Percentiles rank a stretch among this genome's conserved stretches.
Conservation (phyloP, 495 filamentous ascomycete genomes). For the Pseudevernia furfuracea region DNA sequence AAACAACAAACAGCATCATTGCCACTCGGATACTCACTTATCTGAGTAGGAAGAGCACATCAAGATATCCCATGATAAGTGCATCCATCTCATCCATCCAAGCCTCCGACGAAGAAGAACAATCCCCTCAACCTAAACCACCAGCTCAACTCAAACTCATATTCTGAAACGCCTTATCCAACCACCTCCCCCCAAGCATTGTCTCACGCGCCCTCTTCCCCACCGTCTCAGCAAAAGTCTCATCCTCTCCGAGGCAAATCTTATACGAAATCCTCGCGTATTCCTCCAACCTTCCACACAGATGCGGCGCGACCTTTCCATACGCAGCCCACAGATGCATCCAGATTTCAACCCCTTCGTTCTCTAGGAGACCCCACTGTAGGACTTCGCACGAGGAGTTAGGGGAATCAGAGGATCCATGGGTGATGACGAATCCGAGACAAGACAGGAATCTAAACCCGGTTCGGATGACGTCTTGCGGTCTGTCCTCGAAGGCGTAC, state of each 20-base stretch:
- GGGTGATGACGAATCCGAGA: conserved; percentile 37
- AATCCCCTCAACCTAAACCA: too few relatives aligned
- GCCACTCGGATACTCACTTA: too few relatives aligned
- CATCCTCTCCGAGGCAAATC: conserved; percentile 38
- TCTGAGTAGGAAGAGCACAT: too few relatives aligned
- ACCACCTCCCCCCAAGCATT: not conserved
- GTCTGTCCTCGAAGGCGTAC: conserved; percentile 13
- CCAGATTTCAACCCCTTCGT: conserved; percentile 33
- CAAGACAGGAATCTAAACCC: conserved; percentile 31
- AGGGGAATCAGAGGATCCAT: conserved; percentile 6
- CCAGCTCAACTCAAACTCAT: not conserved
- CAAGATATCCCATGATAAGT: too few relatives aligned
- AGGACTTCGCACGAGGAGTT: conserved; percentile 30
- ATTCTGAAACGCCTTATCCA: not conserved
- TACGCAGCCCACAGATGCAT: conserved; percentile 31
- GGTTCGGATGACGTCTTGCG: conserved; percentile 27
- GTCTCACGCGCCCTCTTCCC: conserved; percentile 11
- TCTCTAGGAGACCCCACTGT: conserved; percentile 36
- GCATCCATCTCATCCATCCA: too few relatives aligned
- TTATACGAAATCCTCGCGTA: conserved; percentile 36
- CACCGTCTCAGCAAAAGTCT: conserved; percentile 34
- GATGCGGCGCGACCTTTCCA: conserved; percentile 27
- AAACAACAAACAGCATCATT: too few relatives aligned
- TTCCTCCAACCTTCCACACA: conserved; percentile 27
- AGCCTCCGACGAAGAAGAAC: too few relatives aligned